These are phyloP conservation scores for Sporothrix brasiliensis DNA, from an alignment of 2,329 filamentous ascomycete species.

Conservation along the genomic window DNA sequence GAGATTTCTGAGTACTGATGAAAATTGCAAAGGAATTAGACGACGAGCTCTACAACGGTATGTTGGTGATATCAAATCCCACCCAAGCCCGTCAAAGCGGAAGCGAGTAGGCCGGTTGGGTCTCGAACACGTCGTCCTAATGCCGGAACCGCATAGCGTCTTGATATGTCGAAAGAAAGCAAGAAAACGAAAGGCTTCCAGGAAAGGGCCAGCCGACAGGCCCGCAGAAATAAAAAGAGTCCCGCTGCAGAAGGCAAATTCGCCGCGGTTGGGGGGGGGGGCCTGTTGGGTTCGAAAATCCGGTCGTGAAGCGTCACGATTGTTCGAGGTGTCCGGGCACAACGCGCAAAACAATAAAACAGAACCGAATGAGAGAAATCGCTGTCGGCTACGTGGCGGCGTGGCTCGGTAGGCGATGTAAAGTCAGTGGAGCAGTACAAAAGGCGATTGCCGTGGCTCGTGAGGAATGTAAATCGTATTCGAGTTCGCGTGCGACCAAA, in stretches of 20 bases:
- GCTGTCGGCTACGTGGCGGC: not conserved
- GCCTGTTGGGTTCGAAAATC: not conserved
- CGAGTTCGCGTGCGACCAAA: slow-evolving; percentile 29
- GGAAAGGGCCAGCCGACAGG: not conserved
- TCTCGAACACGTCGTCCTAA: slow-evolving; percentile 23
- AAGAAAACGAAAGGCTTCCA: not conserved
- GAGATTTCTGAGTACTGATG: not conserved
- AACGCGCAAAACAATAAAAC: not conserved
- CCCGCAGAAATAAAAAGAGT: not conserved
- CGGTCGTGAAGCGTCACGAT: slow-evolving; percentile 2
- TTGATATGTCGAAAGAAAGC: not conserved
- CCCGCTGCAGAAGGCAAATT: not conserved
- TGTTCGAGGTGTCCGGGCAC: not conserved
- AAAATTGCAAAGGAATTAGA: not conserved
- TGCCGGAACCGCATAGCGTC: slow-evolving; percentile 26
- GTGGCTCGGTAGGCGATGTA: slow-evolving; percentile 15
- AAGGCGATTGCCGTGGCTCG: slow-evolving; percentile 9
- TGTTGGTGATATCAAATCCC: not conserved
- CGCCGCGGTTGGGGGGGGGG: not conserved
- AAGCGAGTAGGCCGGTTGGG: not conserved
- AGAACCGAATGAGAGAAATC: not conserved
- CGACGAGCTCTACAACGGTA: not conserved
- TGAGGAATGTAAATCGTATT: slow-evolving; percentile 27
- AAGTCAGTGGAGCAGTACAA: not conserved
- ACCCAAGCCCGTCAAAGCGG: slow-evolving; percentile 2